Percentiles rank a stretch among this genome's conserved stretches.
Evolutionary conservation across 1,284 basidiomycete species (phyloP).

Genomic region (Rhodotorula sp.): DNA sequence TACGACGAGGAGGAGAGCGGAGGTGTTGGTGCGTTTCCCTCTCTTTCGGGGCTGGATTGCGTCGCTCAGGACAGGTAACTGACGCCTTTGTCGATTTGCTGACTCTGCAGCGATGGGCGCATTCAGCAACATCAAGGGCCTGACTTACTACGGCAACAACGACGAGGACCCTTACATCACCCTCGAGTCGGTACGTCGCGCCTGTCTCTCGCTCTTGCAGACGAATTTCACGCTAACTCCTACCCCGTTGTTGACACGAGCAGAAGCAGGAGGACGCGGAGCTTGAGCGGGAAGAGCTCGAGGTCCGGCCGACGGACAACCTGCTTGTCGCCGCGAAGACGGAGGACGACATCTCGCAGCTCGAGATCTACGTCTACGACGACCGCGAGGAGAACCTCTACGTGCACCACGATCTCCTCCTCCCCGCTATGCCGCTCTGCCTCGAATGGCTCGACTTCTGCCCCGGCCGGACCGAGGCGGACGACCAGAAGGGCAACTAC

Average conservation of each 20-base stretch:
- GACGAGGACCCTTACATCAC: constrained; percentile 97
- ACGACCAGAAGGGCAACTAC: constrained; percentile 67
- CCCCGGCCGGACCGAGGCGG: constrained; percentile 56
- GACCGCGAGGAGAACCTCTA: constrained; percentile 86
- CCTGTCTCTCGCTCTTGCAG: background rate
- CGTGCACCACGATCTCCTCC: constrained; percentile 96
- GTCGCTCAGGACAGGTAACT: background rate
- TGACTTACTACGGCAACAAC: constrained; percentile 87
- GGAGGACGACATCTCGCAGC: constrained; percentile 92
- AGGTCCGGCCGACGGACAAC: constrained; percentile 87
- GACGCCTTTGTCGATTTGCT: background rate
- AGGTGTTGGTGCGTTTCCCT: constrained; percentile 58
- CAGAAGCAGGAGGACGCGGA: constrained; percentile 65
- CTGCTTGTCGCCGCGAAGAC: constrained; percentile 92
- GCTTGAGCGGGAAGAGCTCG: constrained; percentile 84
- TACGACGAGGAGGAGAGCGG: constrained; percentile 82
- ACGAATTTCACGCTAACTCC: background rate
- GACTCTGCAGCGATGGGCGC: constrained; percentile 67
- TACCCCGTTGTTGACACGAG: background rate
- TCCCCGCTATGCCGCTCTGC: constrained; percentile 95
- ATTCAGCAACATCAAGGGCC: constrained; percentile 93
- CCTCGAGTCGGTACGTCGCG: constrained; percentile 73
- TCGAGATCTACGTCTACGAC: constrained; percentile 94
- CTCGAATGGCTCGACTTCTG: constrained; percentile 98
- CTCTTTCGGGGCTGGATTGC: background rate